Evolutionary conservation across 2,329 filamentous ascomycete species (phyloP), one percentile per base, ranked within the genome.

Genomic region (Aspergillus fijiensis): DNA sequence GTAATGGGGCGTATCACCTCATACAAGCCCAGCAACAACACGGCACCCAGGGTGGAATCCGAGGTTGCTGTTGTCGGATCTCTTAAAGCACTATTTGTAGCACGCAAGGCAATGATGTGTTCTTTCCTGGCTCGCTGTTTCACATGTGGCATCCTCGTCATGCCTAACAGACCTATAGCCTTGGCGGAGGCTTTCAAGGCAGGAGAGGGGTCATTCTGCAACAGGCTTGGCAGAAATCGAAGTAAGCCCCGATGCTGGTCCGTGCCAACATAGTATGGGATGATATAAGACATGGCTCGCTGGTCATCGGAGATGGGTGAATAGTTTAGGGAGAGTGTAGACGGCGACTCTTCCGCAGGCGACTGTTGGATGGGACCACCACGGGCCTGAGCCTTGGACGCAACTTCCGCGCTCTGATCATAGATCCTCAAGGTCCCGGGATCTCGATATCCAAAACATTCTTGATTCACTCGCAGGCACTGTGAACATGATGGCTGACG

Each of bases 381-480:
- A 25, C 33, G 45, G 27, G 53, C 45, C 47, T 47, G 50, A 25
- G 59, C 63, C 25, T 69, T 68, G 11, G 27, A 49, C 6, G 35
- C 57, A 33, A 69, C 58, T 23, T 67, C 66, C 3, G 64, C 52
- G 14, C 56, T 70, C 48, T 70, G 68, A 52, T 69, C 67, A 49
- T 58, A 60, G 29, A 70, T 55, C 21, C 66, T 59, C 14, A 67
- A 47, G n/a, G 53, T 48, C 3, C 50, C 49, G 11, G 60, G 31
- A 53, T 69, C 67, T 49, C 61, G 66, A 58, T 69, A 70, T 3
- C 67, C 67, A 0, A 51, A 58, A 47, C 68, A 70, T 48, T 64
- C 58, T 42, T 62, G 55, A 11, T 61, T 58, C 7, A 57, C 59
- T 42, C 65, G 49, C 2, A 66, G 23, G 39, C 68, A 70, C 31